Base-by-base conservation (phyloP, 148 eudicot species). In the Silene latifolia region DNA sequence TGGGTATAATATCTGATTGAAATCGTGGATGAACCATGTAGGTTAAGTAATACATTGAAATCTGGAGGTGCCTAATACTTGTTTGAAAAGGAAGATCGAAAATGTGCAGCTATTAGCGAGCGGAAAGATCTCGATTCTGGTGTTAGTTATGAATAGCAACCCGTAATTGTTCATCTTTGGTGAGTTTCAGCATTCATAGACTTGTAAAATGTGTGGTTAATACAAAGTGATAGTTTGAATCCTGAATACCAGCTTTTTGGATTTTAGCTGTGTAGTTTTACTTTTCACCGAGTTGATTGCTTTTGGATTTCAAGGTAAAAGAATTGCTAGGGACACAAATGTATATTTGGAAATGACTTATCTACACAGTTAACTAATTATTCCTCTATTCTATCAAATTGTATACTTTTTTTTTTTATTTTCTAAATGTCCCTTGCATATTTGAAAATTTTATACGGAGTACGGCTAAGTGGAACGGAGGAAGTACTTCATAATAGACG, bases 21-120 rank as follows among this genome's bases (percentile, higher is more conserved):
- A 23, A 56, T 63, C 12, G 59, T 35, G n/a, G 46, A 13, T n/a
- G 29, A 44, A 9, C 7, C n/a, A 0, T 74, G 76, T 60, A 95
- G 98, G 98, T 85, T 95, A 89, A 95, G 97, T 64, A 95, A 92
- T 82, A 95, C 96, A 7, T 91, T 95, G 23, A 85, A 90, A 84
- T 84, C 97, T 74, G 91, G 96, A 78, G 86, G 96, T 84, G 89
- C 91, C 76, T 93, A 79, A 82, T 58, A 23, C 63, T 20, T 32
- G 39, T 35, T n/a, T 25, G 29, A 44, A 60, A 53, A 23, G 69
- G 66, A 54, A 24, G 21, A 60, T 64, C 3, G 39, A 44, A 71
- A 0, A 72, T 59, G 74, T 70, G 67, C 77, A 59, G 73, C 44
- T 53, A 74, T 53, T 54, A 69, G 64, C n/a, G 35, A 73, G 53